Evolutionary conservation across 2,329 filamentous ascomycete genomes (phyloP).

Genomic region (Fusarium neocosmosporiellum): DNA sequence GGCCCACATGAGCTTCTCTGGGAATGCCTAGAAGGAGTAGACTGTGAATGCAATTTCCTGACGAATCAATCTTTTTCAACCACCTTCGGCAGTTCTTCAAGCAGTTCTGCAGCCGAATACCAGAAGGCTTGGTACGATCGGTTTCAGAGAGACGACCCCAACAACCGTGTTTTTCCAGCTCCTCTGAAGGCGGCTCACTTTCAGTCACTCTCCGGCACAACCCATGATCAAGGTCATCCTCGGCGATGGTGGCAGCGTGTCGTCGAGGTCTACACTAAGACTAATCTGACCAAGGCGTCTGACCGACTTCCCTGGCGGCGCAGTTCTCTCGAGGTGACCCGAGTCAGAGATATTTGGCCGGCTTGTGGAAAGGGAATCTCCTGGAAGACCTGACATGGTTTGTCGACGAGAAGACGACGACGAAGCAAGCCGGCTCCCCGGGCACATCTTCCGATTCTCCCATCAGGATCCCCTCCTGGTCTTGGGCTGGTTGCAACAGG

Average conservation of each 20-base stretch:
- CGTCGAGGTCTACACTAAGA: conserved; percentile 43
- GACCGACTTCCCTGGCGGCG: conserved; percentile 46
- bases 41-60: conserved; percentile 41
- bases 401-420: not conserved
- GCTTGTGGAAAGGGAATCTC: conserved; percentile 45
- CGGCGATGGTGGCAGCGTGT: conserved; percentile 44
- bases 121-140: too few species aligned
- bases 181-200: not conserved
- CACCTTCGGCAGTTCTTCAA: conserved; percentile 29
- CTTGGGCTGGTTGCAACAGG: not conserved
- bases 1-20: conserved; percentile 30
- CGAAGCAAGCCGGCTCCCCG: not conserved
- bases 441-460: not conserved
- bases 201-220: not conserved
- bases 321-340: conserved; percentile 26
- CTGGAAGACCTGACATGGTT: conserved; percentile 38
- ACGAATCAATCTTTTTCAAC: conserved; percentile 37
- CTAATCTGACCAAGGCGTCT: conserved; percentile 28
- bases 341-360: conserved; percentile 39
- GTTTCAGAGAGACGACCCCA: not conserved
- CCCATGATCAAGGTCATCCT: not conserved
- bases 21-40: conserved; percentile 29
- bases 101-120: too few species aligned
- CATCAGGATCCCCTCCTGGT: not conserved
- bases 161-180: not conserved